phyloP scores from a whole-genome alignment of 1,139 yeast genomes.

The Debaryomyces coudertii region DNA sequence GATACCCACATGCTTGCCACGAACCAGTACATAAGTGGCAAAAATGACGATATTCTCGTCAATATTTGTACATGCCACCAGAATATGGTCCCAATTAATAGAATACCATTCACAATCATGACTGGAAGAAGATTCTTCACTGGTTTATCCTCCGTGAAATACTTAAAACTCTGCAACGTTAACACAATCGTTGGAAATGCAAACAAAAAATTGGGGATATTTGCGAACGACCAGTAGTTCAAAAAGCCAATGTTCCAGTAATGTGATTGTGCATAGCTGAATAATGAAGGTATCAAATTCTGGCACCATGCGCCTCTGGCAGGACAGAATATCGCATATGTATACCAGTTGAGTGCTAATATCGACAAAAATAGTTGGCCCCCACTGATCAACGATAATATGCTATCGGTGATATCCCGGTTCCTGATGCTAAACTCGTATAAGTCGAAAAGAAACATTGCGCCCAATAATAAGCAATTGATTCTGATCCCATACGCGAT shows the following conservation, averaged over 20 bases:
- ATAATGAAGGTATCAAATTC: constrained; percentile 58
- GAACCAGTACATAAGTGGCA: constrained; percentile 79
- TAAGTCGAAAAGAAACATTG: constrained; percentile 64
- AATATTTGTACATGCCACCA: constrained; percentile 87
- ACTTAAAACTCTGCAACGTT: constrained; percentile 30
- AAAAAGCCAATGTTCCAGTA: constrained; percentile 89
- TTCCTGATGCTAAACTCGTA: constrained; percentile 26
- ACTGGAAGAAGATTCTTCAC: constrained; percentile 34
- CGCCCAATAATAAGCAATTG: constrained; percentile 75
- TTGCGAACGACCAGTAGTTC: constrained; percentile 77
- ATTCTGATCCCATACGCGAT: constrained; percentile 68
- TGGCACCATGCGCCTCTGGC: constrained; percentile 81
- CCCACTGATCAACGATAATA: constrained; percentile 56
- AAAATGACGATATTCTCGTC: constrained; percentile 74
- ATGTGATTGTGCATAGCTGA: constrained; percentile 71
- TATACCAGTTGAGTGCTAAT: constrained; percentile 49
- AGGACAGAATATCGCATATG: constrained; percentile 67
- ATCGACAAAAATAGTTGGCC: constrained; percentile 51
- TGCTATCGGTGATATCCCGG: constrained; percentile 19
- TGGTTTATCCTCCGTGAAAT: constrained; percentile 42
- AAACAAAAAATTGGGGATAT: constrained; percentile 81
- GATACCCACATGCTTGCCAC: constrained; percentile 44
- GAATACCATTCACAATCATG: constrained; percentile 40
- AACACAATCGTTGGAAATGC: constrained; percentile 67
- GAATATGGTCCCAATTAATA: constrained; percentile 55